Conservation (phyloP, 2,329 filamentous ascomycete species). For the Trichoderma atroviride region DNA sequence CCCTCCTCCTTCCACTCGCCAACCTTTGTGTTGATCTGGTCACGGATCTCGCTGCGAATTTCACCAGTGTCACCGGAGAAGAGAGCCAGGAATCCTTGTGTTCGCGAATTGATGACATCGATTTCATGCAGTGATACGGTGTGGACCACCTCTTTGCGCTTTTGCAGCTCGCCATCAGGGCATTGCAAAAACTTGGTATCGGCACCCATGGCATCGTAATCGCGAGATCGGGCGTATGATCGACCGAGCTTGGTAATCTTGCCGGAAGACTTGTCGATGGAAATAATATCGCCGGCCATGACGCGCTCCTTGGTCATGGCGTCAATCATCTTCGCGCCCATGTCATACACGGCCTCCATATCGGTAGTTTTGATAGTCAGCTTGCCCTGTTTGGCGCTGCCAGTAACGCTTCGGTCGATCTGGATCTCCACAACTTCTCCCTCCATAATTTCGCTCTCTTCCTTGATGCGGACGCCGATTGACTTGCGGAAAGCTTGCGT, state of each 20-base stretch:
- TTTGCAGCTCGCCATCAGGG: constrained; percentile 95
- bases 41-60: constrained; percentile 93
- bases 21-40: constrained; percentile 99
- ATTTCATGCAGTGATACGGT: constrained; percentile 98
- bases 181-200: constrained; percentile 98
- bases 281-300: constrained; percentile 97
- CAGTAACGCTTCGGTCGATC: constrained; percentile 94
- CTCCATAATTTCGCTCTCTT: constrained; percentile 99
- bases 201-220: constrained; percentile 98
- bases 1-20: constrained; percentile 99
- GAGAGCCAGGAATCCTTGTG: constrained; percentile 95
- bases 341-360: constrained; percentile 99
- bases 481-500: constrained; percentile 99
- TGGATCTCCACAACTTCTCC: constrained; percentile 99
- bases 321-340: constrained; percentile 99
- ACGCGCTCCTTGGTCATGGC: constrained; percentile 99
- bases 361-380: constrained; percentile 99
- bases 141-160: constrained; percentile 94
- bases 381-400: constrained; percentile 96
- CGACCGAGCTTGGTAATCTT: constrained; percentile 97
- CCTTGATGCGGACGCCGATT: constrained; percentile 96
- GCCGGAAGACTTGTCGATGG: constrained; percentile 96
- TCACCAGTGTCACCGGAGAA: constrained; percentile 98
- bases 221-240: constrained; percentile 89
- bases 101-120: constrained; percentile 97